Evolutionary conservation across 1,284 basidiomycete genomes (phyloP).

Genomic region (Psilocybe mexicana): DNA sequence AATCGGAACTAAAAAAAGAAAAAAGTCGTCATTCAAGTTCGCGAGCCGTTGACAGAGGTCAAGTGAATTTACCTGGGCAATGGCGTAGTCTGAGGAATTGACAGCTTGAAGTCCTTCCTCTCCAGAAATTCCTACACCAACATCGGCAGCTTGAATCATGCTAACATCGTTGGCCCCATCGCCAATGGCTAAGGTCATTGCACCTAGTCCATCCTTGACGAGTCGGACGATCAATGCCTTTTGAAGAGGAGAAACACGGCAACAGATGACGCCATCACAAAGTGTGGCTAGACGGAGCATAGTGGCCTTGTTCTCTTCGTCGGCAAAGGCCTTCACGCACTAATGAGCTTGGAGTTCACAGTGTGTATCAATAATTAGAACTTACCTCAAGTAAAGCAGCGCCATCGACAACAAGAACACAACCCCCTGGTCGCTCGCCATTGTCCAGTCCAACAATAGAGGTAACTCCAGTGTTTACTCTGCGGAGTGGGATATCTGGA

Average conservation of each 20-base stretch:
- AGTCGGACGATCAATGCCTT: slow-evolving; percentile 92
- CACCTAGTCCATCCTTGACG: slow-evolving; percentile 88
- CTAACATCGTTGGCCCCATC: slow-evolving; percentile 97
- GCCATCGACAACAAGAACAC: slow-evolving; percentile 95
- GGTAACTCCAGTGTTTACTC: slow-evolving; percentile 70
- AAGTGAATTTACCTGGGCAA: slow-evolving; percentile 68
- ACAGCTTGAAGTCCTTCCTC: slow-evolving; percentile 97
- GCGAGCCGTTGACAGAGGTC: background rate
- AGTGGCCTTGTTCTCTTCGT: slow-evolving; percentile 75
- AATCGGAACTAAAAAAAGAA: slow-evolving; percentile 73
- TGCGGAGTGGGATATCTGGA: slow-evolving; percentile 14
- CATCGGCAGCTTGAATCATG: slow-evolving; percentile 95
- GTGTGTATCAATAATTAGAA: background rate
- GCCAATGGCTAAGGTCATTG: slow-evolving; percentile 94
- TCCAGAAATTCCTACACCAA: slow-evolving; percentile 94
- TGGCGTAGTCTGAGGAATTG: slow-evolving; percentile 97
- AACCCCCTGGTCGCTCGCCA: slow-evolving; percentile 89
- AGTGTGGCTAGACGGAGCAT: slow-evolving; percentile 83
- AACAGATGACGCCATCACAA: slow-evolving; percentile 96
- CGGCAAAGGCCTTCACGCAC: slow-evolving; percentile 53
- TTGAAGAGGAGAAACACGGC: slow-evolving; percentile 95
- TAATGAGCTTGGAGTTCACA: background rate
- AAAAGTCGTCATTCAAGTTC: background rate
- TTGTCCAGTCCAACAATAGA: slow-evolving; percentile 89
- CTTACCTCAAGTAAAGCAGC: slow-evolving; percentile 57